Evolutionary conservation across 176 grass and related monocot species (phyloP).

Genomic region (Pharus latifolius): DNA sequence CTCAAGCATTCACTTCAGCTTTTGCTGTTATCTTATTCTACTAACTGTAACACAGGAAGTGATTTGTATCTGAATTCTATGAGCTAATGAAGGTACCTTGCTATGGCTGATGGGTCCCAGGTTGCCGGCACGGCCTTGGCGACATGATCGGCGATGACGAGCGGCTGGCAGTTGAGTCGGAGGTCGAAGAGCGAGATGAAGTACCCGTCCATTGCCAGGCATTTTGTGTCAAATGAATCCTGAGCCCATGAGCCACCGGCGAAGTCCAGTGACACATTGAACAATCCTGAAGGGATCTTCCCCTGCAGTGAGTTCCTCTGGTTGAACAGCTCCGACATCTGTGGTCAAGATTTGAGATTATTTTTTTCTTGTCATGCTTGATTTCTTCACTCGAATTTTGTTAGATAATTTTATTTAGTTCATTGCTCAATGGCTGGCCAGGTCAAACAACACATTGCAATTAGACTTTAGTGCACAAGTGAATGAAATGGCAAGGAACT

Average conservation of each 20-base stretch:
- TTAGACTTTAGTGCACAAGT: neutral
- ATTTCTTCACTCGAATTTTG: neutral
- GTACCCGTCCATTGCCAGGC: constrained; percentile 73
- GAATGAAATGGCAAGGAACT: neutral
- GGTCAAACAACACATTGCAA: neutral
- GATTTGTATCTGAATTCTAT: neutral
- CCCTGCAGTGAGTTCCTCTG: constrained; percentile 53
- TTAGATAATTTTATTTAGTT: neutral
- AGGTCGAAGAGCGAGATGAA: constrained; percentile 94
- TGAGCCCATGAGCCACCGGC: constrained; percentile 47
- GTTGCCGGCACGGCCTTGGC: constrained; percentile 34
- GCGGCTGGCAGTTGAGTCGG: constrained; percentile 37
- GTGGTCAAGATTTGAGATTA: neutral
- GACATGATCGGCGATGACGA: constrained; percentile 39
- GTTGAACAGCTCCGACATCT: constrained; percentile 96
- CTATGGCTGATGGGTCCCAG: constrained; percentile 58
- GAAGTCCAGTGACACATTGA: constrained; percentile 60
- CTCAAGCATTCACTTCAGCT: neutral
- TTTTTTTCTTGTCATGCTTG: neutral
- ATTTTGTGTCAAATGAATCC: constrained; percentile 63
- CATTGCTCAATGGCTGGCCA: neutral
- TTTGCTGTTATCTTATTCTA: neutral
- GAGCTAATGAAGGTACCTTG: constrained; percentile 34
- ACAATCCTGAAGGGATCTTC: constrained; percentile 80
- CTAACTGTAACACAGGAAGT: neutral